These are phyloP conservation scores for Solanum corneliomulleri DNA, from an alignment of 257 asterid species.

Conservation along the genomic window DNA sequence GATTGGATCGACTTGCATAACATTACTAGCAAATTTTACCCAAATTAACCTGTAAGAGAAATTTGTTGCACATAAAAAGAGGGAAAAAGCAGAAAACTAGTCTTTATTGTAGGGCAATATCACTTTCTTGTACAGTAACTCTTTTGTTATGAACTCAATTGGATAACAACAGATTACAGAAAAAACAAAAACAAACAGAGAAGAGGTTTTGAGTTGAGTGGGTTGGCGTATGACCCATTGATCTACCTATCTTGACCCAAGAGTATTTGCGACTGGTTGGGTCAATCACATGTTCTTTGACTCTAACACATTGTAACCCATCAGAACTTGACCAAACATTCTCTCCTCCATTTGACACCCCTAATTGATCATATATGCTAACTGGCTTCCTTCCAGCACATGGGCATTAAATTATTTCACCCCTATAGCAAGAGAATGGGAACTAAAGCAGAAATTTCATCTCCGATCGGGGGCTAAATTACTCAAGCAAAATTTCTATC, in stretches of 20 bases:
- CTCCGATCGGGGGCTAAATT: not conserved
- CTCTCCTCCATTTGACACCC: not conserved
- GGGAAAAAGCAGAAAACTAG: not conserved
- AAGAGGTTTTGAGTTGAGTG: not conserved
- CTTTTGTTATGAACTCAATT: not conserved
- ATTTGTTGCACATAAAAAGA: not conserved
- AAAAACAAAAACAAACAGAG: not conserved
- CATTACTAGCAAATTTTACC: not conserved
- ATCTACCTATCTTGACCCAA: not conserved
- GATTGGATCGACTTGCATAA: not conserved
- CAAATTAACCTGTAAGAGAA: not conserved
- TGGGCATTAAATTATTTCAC: not conserved
- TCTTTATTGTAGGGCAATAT: not conserved
- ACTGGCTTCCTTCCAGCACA: not conserved
- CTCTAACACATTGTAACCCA: not conserved
- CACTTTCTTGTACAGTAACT: not conserved
- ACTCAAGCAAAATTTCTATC: not conserved
- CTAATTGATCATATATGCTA: not conserved
- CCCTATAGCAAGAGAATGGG: not conserved
- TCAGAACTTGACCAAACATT: not conserved
- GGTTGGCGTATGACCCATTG: not conserved
- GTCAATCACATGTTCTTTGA: not conserved
- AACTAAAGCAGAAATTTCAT: not conserved
- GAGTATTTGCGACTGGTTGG: not conserved
- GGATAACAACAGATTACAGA: not conserved